Evolutionary conservation across 2,329 filamentous ascomycete species (phyloP).

Genomic region (Trichoderma gracile): DNA sequence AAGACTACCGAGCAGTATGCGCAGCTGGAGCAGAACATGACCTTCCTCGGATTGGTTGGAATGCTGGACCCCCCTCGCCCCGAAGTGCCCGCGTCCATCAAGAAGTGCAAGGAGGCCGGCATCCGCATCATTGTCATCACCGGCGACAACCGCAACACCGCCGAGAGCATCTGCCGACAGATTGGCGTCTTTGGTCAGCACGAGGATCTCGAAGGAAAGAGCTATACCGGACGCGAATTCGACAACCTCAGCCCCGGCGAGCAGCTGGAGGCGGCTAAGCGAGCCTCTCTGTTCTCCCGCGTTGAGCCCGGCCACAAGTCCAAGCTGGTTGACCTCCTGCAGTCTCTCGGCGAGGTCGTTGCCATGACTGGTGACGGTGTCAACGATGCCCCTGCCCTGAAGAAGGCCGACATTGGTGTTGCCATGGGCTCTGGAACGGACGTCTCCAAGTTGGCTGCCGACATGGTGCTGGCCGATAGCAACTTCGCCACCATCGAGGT

Average conservation of each 20-base stretch:
- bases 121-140: constrained; percentile 98
- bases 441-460: constrained; percentile 91
- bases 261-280: constrained; percentile 80
- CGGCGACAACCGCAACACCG: constrained; percentile 95
- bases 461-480: constrained; percentile 98
- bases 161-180: constrained; percentile 94
- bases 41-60: constrained; percentile 85
- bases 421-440: constrained; percentile 98
- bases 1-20: constrained; percentile 82
- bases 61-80: constrained; percentile 97
- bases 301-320: constrained; percentile 96
- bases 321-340: constrained; percentile 94
- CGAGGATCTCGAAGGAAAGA: constrained; percentile 87
- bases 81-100: constrained; percentile 83
- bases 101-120: constrained; percentile 86
- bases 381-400: constrained; percentile 95
- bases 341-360: constrained; percentile 89
- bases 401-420: constrained; percentile 98
- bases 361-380: constrained; percentile 99
- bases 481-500: constrained; percentile 98
- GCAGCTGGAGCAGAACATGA: constrained; percentile 90
- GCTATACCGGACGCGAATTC: constrained; percentile 92
- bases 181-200: constrained; percentile 86
- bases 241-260: constrained; percentile 77
- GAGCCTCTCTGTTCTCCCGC: constrained; percentile 88